Base-by-base conservation (phyloP, 2,329 filamentous ascomycete species). In the Tetracladium maxilliforme region DNA sequence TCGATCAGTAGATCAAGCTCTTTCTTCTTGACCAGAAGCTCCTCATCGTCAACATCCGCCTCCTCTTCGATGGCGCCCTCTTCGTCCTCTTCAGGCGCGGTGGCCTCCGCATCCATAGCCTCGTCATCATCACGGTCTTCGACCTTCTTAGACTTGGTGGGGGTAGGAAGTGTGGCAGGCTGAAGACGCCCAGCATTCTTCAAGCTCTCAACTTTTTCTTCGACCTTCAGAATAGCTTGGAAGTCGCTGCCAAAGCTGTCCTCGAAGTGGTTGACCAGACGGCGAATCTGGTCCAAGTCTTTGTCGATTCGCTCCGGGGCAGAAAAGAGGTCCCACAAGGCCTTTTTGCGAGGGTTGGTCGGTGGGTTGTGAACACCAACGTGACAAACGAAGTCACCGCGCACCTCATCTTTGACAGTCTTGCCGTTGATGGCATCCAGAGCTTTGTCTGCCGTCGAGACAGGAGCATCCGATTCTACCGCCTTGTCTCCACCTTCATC, bases 351-450 rank as follows among this genome's bases (percentile, higher is more conserved):
- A 3, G 84, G 81, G 29, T 83, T 74, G 19, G 67, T 66, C 3
- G 87, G 84, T 4, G 90, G 86, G 32, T 84, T 84, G 51, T 98
- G 90, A 13, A 98, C 80, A 31, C 90, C 90, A 24, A 95, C 90
- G 43, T 98, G 90, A 45, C 90, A 94, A 16, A 87, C 87, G 48
- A 98, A 98, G 47, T 98, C 90, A 20, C 90, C 90, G 25, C 87
- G 78, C 23, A 79, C 74, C 37, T 92, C 78, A 44, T 98, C 90
- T 42, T 92, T 83, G 33, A 98, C 92, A 0, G 84, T 93, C 58
- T 98, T 95, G 38, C 86, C 83, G 42, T 98, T 95, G 40, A 98
- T 77, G n/a, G 84, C 82, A 33, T 90, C 83, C 0, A 94, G 64
- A 2, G 87, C 87, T 43, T 80, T 87, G 22, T 93, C 80, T 1